Evolutionary conservation across 768 basidiomycete genomes (phyloP).

Genomic region (Gelatoporia subvermispora): DNA sequence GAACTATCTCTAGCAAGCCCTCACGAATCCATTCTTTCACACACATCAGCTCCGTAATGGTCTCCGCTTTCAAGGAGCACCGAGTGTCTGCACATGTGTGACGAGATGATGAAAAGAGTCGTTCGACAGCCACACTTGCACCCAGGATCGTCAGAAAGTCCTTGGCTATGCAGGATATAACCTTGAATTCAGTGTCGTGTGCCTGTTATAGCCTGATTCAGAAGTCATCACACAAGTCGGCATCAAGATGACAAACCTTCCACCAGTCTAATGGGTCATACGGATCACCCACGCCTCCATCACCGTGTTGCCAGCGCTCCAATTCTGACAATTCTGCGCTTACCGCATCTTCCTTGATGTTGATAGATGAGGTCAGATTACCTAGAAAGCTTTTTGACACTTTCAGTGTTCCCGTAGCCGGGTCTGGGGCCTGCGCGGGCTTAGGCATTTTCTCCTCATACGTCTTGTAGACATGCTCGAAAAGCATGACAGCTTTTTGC

Average conservation of each 20-base stretch:
- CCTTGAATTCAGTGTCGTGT: background rate
- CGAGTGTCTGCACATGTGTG: constrained; percentile 1
- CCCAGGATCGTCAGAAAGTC: constrained; percentile 2
- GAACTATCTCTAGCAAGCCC: background rate
- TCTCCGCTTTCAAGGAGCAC: constrained; percentile 1
- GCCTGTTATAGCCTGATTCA: constrained; percentile 1
- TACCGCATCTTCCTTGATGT: background rate
- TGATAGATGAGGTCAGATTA: background rate
- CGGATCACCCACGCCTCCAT: background rate
- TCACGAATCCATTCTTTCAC: background rate
- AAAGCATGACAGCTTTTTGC: constrained; percentile 1
- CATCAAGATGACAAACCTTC: background rate
- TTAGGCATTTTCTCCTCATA: constrained; percentile 1
- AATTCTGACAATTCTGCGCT: background rate
- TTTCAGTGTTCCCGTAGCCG: no score
- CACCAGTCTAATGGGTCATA: background rate
- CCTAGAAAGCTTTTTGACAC: background rate
- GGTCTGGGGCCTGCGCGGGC: no score
- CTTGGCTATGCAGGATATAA: background rate
- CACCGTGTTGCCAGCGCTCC: background rate
- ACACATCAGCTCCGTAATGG: constrained; percentile 3
- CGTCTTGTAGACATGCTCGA: constrained; percentile 8
- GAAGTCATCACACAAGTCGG: background rate
- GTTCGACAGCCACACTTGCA: constrained; percentile 3
- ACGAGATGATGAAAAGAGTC: background rate